phyloP scores from a whole-genome alignment of 208 protist genomes.

The Endotrypanum monterogeii region DNA sequence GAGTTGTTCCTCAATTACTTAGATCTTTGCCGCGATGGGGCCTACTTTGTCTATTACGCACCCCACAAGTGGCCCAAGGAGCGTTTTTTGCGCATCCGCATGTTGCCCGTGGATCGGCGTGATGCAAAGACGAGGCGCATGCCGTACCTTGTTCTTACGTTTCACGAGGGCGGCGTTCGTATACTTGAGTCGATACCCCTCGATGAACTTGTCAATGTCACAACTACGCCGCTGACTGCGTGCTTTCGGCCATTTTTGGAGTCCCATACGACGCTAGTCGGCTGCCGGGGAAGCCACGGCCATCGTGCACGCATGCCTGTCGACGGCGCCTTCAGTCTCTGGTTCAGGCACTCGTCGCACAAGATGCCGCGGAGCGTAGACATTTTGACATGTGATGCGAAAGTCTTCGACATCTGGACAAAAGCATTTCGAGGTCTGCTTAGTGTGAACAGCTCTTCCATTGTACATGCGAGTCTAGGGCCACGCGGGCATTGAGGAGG shows the following conservation, averaged over 20 bases:
- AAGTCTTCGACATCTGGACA: slow-evolving; percentile 79
- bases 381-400: slow-evolving; percentile 70
- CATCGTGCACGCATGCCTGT: slow-evolving; percentile 59
- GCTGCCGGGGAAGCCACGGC: slow-evolving; percentile 56
- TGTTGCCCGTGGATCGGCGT: slow-evolving; percentile 47
- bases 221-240: slow-evolving; percentile 35
- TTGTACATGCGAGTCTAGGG: slow-evolving; percentile 65
- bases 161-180: slow-evolving; percentile 58
- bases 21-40: slow-evolving; percentile 51
- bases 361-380: slow-evolving; percentile 45
- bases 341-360: slow-evolving; percentile 57
- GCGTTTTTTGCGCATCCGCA: slow-evolving; percentile 74
- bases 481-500: slow-evolving; percentile 18
- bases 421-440: slow-evolving; percentile 70
- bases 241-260: slow-evolving; percentile 60
- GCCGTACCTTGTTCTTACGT: slow-evolving; percentile 57
- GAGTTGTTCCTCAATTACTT: slow-evolving; percentile 78
- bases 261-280: slow-evolving; percentile 48
- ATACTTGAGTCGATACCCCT: slow-evolving; percentile 62
- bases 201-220: slow-evolving; percentile 67
- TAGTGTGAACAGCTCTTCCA: slow-evolving; percentile 80
- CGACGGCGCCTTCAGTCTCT: slow-evolving; percentile 69
- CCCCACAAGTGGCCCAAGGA: slow-evolving; percentile 59
- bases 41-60: slow-evolving; percentile 81
- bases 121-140: slow-evolving; percentile 30